Base-by-base conservation (phyloP, 176 grass and related monocot genomes). In the Cenchrus purpureus region DNA sequence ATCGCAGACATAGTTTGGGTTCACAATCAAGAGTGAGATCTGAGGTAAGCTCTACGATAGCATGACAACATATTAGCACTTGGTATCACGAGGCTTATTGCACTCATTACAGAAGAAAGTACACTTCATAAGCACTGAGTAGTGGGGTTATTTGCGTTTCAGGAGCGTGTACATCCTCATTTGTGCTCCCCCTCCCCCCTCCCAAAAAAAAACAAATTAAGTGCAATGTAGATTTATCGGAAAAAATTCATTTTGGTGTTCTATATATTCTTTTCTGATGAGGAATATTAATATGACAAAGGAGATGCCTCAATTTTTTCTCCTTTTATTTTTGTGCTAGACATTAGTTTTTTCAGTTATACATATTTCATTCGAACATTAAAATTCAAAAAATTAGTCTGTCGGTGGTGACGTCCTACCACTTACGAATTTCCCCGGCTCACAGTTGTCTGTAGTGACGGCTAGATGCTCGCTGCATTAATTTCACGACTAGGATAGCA, bases 41-140 rank as follows among this genome's bases (percentile, higher is more conserved):
- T 87, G 81, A 91, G 85, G 70, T 84, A 80, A 87, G 81, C 76
- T 84, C 62, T 56, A 84, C 89, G 81, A 76, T 63, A 71, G 81
- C 81, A 76, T 91, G 89, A 84, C 85, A 65, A 42, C n/a, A 78
- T 19, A 54, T 15, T 66, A 66, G 13, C 45, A 40, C 37, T 40
- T 40, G 8, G 20, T 14, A 71, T 48, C 8, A 48, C n/a, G 4
- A 25, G 6, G 29, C 1, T 68, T 9, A 1, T 56, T 68, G 19
- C 16, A 81, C 61, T 40, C 37, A 34, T 34, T 3, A 34, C 3
- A 34, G 34, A 34, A 40, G 37, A 40, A 40, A 40, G 37, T 40
- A 40, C 37, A 40, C 1, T 40, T 40, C 37, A 40, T 40, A 40
- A 40, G 37, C 37, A 40, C 37, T 51, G 10, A 20, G 14, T 20